These are phyloP conservation scores for Pleoardoris graminearum DNA, from an alignment of 2,329 filamentous ascomycete species.

Conservation along the genomic window DNA sequence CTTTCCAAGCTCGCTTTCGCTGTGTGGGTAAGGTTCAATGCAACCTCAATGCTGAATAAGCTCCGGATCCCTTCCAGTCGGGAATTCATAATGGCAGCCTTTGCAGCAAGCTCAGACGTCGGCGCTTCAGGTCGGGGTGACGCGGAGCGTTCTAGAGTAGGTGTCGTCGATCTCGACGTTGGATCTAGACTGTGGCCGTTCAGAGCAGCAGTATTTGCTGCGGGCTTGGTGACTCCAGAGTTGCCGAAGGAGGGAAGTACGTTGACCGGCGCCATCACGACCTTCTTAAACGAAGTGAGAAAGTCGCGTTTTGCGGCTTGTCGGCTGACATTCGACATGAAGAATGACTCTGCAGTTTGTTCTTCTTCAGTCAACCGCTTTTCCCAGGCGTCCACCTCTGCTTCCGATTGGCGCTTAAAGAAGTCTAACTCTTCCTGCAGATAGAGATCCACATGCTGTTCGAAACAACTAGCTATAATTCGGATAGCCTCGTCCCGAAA, in stretches of 20 bases:
- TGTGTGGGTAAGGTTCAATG: constrained; percentile 82
- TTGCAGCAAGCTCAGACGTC: constrained; percentile 89
- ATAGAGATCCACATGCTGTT: constrained; percentile 92
- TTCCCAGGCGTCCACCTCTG: constrained; percentile 83
- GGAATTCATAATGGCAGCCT: constrained; percentile 96
- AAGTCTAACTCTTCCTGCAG: constrained; percentile 86
- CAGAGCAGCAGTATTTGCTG: constrained; percentile 22
- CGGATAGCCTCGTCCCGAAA: constrained; percentile 68
- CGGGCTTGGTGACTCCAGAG: constrained; percentile 43
- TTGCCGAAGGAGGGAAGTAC: constrained; percentile 70
- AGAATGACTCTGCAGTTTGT: constrained; percentile 86
- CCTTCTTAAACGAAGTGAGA: constrained; percentile 93
- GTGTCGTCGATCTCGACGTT: constrained; percentile 34
- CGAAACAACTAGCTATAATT: constrained; percentile 74
- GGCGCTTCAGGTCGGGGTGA: constrained; percentile 65
- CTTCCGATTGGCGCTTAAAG: constrained; percentile 76
- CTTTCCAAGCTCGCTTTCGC: constrained; percentile 88
- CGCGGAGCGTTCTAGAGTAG: constrained; percentile 46
- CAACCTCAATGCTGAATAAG: constrained; percentile 94
- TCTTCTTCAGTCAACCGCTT: constrained; percentile 90
- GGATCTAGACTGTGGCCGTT: constrained; percentile 40
- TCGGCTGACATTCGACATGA: constrained; percentile 92
- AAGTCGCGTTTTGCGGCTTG: constrained; percentile 98
- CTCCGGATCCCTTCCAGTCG: constrained; percentile 92
- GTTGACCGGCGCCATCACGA: constrained; percentile 98